Evolutionary conservation across 2,329 filamentous ascomycete genomes (phyloP), one percentile per base, ranked within the genome.

Genomic region (Hymenoscyphus repandus): DNA sequence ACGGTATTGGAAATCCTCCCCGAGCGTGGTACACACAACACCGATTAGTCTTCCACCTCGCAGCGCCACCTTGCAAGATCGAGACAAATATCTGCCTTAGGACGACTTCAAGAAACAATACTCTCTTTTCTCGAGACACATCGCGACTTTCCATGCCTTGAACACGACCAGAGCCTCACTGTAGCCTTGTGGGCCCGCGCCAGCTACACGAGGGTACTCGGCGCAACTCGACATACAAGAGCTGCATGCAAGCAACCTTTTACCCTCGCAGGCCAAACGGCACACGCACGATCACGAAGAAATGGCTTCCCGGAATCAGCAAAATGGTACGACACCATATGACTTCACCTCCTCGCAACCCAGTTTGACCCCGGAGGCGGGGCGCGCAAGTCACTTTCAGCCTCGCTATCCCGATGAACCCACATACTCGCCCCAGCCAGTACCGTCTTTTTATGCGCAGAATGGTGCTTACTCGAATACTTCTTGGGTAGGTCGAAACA

Each of bases 241-340:
- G 42, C 60, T 64, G 61, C 62, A 64, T 63, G 60, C 55, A 54
- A 52, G 51, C 52, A 51, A 58, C 50, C 15, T 27, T 47, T 15
- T 11, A 17, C 10, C 10, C n/a, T 11, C 45, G 43, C 33, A 40
- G 18, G 39, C 39, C 32, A 36, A 18, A 15, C 33, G 10, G 17
- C 20, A 22, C 44, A 49, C 53, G 52, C 52, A 32, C 52, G 50
- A 58, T 54, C 46, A 55, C 50, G 49, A 43, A 51, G 53, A 46
- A 18, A 70, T 71, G 69, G 64, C 62, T 33, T 65, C 68, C 49
- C 64, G 64, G 58, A 63, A 66, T 45, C 61, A 65, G 17, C 45
- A 58, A 50, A 65, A 68, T 62, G 66, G 68, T 68, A 68, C 13
- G 13, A 44, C 38, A 42, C 54, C 40, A 27, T 47, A 44, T 38